These are phyloP conservation scores for Citrus glauca DNA, from an alignment of 345 rosid genomes.

Conservation along the genomic window DNA sequence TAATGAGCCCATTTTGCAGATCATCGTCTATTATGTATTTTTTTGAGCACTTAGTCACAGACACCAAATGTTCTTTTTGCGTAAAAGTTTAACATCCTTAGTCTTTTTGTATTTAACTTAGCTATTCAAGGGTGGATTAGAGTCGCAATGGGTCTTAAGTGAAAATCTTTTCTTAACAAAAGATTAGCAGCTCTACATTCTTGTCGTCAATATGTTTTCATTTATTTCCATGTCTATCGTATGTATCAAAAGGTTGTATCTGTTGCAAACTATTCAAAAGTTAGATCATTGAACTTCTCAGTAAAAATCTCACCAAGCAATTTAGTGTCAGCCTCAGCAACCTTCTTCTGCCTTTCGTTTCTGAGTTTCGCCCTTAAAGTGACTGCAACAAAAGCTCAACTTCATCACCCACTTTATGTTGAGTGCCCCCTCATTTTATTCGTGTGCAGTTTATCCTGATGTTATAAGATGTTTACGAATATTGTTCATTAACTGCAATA, in stretches of 20 bases:
- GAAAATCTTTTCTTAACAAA: not conserved
- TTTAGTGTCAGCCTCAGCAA: not conserved
- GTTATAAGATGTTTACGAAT: not conserved
- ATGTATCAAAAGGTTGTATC: not conserved
- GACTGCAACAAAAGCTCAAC: not conserved
- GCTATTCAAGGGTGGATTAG: not conserved
- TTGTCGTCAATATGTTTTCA: not conserved
- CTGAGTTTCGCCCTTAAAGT: not conserved
- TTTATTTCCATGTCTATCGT: not conserved
- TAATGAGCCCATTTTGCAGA: not conserved
- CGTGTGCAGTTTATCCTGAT: not conserved
- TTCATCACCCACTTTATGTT: not conserved
- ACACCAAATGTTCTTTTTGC: not conserved
- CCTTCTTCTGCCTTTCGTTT: not conserved
- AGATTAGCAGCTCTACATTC: not conserved
- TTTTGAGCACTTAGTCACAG: not conserved
- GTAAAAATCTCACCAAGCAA: not conserved
- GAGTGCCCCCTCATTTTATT: not conserved
- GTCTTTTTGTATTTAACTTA: not conserved
- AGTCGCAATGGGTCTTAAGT: not conserved
- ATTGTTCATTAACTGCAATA: not conserved
- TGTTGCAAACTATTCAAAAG: not conserved
- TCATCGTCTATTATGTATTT: not conserved
- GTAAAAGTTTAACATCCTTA: not conserved
- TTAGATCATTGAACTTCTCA: not conserved